These are phyloP conservation scores for Phialocephala subalpina DNA, from an alignment of 2,329 filamentous ascomycete species.

Conservation along the genomic window DNA sequence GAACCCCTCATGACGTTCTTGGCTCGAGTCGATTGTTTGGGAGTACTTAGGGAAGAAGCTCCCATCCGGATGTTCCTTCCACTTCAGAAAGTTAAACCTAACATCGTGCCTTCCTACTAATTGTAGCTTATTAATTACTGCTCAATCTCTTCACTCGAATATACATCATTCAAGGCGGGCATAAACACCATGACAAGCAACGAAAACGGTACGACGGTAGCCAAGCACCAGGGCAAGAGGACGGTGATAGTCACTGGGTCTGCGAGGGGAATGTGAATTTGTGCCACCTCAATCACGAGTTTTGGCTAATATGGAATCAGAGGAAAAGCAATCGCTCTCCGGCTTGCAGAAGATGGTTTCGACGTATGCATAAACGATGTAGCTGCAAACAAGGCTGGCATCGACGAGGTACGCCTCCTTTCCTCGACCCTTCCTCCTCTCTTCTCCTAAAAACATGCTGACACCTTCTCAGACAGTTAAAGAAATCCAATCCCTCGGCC, in stretches of 20 bases:
- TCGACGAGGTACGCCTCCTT: constrained; percentile 53
- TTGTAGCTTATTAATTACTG: no score
- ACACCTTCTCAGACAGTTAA: constrained; percentile 48
- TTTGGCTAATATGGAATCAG: constrained; percentile 45
- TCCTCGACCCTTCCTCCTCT: constrained; percentile 31
- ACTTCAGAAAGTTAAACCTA: background rate
- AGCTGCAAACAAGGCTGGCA: constrained; percentile 56
- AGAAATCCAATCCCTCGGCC: constrained; percentile 59
- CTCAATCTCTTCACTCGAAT: background rate
- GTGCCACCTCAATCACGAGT: background rate
- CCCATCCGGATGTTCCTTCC: background rate
- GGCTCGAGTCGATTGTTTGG: background rate
- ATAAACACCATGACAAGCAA: constrained; percentile 23
- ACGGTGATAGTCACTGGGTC: constrained; percentile 51
- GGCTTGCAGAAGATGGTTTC: constrained; percentile 71
- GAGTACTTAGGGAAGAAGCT: background rate
- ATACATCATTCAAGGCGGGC: background rate
- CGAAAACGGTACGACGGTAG: constrained; percentile 37
- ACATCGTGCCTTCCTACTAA: background rate
- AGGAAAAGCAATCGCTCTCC: constrained; percentile 68
- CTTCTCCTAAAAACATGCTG: no score
- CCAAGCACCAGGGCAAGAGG: constrained; percentile 42
- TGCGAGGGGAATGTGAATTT: constrained; percentile 47
- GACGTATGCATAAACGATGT: constrained; percentile 72
- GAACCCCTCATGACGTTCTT: constrained; percentile 14